Evolutionary conservation across 768 basidiomycete species (phyloP).

Genomic region (Mycena rebaudengoi): DNA sequence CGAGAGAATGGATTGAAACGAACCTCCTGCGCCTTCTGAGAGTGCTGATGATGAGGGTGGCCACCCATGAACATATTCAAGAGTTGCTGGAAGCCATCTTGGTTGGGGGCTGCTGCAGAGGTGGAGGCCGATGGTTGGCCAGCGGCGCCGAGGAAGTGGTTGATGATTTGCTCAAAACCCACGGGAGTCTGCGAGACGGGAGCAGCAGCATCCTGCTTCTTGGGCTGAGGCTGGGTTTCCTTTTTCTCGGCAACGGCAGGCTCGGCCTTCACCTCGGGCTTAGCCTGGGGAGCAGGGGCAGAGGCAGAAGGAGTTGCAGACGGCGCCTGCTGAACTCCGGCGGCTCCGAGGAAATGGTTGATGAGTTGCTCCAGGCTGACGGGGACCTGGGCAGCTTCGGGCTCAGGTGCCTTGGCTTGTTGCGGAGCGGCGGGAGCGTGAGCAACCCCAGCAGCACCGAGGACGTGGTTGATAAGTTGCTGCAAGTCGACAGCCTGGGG

Average conservation of each 20-base stretch:
- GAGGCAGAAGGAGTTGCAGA: no score
- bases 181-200: conserved; percentile 15
- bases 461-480: conserved; percentile 1
- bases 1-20: neutral
- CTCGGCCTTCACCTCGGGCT: neutral
- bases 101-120: neutral
- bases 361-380: conserved; percentile 1
- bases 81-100: conserved; percentile 16
- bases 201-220: neutral
- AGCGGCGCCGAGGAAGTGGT: conserved; percentile 19
- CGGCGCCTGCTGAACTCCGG: no score
- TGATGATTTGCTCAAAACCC: conserved; percentile 20
- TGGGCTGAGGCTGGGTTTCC: neutral
- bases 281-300: neutral
- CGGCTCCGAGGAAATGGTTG: neutral
- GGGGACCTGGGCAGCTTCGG: neutral
- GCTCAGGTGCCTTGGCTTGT: neutral
- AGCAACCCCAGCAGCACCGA: neutral
- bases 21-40: conserved; percentile 8
- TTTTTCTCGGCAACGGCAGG: no score
- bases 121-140: no score
- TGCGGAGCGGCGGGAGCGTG: neutral
- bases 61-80: conserved; percentile 19
- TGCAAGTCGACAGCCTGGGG: neutral
- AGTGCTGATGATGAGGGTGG: neutral